phyloP scores from a whole-genome alignment of 2,329 filamentous ascomycete species.

The Xylaria sp. region DNA sequence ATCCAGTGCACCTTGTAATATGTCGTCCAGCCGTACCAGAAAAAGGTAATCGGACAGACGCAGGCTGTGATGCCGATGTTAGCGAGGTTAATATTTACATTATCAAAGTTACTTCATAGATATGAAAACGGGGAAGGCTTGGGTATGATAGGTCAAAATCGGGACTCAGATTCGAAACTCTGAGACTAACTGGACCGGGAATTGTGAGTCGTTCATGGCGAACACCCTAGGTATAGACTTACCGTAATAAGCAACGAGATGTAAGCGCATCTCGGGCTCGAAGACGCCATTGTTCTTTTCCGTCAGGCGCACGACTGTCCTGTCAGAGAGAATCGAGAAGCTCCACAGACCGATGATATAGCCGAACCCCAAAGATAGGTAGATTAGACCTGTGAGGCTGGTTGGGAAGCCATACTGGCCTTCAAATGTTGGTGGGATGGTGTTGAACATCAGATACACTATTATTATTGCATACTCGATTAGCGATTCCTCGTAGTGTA shows the following conservation, averaged over 20 bases:
- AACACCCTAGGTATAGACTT: conserved; percentile 1
- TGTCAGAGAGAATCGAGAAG: conserved; percentile 53
- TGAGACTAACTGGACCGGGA: background rate
- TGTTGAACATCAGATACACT: conserved; percentile 60
- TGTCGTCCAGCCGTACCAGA: conserved; percentile 43
- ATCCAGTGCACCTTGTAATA: conserved; percentile 40
- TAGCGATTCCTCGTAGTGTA: no score
- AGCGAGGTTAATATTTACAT: background rate
- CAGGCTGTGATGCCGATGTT: conserved; percentile 12
- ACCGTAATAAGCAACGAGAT: conserved; percentile 38
- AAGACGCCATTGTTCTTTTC: conserved; percentile 46
- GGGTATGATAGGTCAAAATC: no score
- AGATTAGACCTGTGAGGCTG: conserved; percentile 55
- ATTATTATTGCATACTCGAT: background rate
- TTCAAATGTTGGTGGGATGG: conserved; percentile 57
- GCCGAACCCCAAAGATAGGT: conserved; percentile 54
- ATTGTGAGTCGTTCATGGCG: background rate
- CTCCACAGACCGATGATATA: conserved; percentile 47
- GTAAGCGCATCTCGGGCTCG: conserved; percentile 40
- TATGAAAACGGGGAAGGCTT: background rate
- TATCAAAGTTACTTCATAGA: background rate
- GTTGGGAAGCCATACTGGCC: conserved; percentile 53
- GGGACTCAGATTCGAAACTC: background rate
- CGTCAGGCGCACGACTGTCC: conserved; percentile 52
- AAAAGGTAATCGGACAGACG: conserved; percentile 40